Conservation (phyloP, 2,329 filamentous ascomycete genomes). For the Rhynchosporium agropyri region DNA sequence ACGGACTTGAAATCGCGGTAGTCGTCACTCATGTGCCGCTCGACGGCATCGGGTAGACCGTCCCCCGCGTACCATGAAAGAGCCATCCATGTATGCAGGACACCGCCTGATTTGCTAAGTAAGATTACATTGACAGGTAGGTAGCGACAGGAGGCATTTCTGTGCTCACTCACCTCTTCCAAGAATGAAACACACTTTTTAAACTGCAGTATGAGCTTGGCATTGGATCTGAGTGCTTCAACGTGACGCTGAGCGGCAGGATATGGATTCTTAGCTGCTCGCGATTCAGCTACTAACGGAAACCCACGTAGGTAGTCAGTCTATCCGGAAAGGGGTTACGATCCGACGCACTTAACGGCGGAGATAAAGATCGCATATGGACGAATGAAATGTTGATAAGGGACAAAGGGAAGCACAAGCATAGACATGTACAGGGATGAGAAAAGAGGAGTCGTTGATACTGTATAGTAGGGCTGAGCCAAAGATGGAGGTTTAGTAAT, state of each 20-base stretch:
- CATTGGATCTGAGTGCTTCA: slow-evolving; percentile 7
- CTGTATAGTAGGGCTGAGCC: slow-evolving; percentile 15
- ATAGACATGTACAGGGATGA: background rate
- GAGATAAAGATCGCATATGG: slow-evolving; percentile 6
- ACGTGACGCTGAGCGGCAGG: slow-evolving; percentile 17
- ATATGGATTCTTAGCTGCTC: slow-evolving; percentile 4
- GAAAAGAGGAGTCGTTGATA: background rate
- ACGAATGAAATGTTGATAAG: background rate
- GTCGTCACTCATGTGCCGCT: slow-evolving; percentile 9
- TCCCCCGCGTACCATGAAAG: slow-evolving; percentile 1
- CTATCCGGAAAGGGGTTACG: background rate
- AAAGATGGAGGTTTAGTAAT: slow-evolving; percentile 18
- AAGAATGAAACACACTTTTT: slow-evolving; percentile 8
- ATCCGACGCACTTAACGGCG: slow-evolving; percentile 10
- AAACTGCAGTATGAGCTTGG: background rate
- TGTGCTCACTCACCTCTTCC: slow-evolving; percentile 7
- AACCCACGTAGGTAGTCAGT: background rate
- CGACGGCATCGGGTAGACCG: slow-evolving; percentile 8
- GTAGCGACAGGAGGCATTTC: background rate
- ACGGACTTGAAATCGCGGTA: background rate
- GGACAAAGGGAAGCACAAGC: background rate
- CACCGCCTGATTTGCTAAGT: slow-evolving; percentile 14
- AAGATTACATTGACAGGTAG: background rate
- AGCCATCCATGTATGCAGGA: slow-evolving; percentile 12
- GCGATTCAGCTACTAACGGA: slow-evolving; percentile 2